Evolutionary conservation across 2,329 filamentous ascomycete species (phyloP), one percentile per base, ranked within the genome.

Genomic region (Cytospora leucostoma): DNA sequence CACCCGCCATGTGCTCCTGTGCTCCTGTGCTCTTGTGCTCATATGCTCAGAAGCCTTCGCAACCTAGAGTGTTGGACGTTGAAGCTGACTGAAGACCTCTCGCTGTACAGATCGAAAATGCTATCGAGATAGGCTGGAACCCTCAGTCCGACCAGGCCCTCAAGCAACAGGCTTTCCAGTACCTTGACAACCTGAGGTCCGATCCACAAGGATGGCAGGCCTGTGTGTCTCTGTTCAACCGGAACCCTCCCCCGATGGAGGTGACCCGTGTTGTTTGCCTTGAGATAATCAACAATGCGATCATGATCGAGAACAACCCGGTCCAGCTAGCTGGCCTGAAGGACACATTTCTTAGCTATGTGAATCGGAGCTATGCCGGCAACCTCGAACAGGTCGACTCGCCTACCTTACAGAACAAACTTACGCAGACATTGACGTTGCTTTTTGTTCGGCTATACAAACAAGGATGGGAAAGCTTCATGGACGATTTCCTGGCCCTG

Each of bases 361-460:
- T 95, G 65, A 86, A 86, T 68, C 85, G 89, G 70, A 87, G 84
- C 56, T 98, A 97, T 75, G 84, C 87, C 59, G 79, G 82, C 47
- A 80, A 80, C 38, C 76, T 80, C 11, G 82, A 84, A 61, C 76
- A 80, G 59, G 78, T 88, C 67, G 95, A 99, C 74, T 86, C 88
- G 10, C 75, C 86, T 32, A 85, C 86, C 68, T 88, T 99, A 51
- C 94, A 98, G 78, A 99, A 98, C 80, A 99, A 99, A 78, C 86
- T 99, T 69, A 93, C 94, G 53, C 95, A 99, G 78, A 97, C 93
- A 13, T 80, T 99, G 70, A 99, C 95, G 11, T 95, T 92, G 72
- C 87, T 99, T 57, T 99, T 99, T 76, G 90, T 92, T 40, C 87
- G 88, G 13, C 83, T 96, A 61, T 99, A 99, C 76, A 87, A 87